Evolutionary conservation across 2,329 filamentous ascomycete genomes (phyloP).

Genomic region (Fusarium tupiense): DNA sequence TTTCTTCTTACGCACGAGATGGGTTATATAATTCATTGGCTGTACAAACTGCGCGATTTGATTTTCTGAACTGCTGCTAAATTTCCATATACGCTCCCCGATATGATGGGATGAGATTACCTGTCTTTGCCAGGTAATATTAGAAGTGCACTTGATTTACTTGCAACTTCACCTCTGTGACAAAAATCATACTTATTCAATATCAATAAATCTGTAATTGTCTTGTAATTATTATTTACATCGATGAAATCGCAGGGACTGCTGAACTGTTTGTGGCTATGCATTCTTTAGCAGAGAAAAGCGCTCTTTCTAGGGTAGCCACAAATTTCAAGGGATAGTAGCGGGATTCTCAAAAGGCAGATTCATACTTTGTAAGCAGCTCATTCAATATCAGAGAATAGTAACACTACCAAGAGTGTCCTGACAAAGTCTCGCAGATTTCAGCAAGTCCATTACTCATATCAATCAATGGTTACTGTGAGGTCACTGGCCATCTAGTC

Average conservation of each 20-base stretch:
- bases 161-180: rapidly evolving
- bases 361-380: background rate
- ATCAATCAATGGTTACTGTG: too few relatives aligned
- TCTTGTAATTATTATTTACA: rapidly evolving
- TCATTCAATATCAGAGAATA: background rate
- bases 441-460: background rate
- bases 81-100: rapidly evolving
- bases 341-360: background rate
- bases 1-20: background rate
- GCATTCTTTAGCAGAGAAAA: background rate
- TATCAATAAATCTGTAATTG: rapidly evolving
- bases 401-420: too few relatives aligned
- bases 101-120: rapidly evolving
- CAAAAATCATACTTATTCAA: rapidly evolving
- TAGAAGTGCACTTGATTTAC: rapidly evolving
- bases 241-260: background rate
- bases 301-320: background rate
- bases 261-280: background rate
- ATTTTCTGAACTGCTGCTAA: rapidly evolving
- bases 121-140: rapidly evolving
- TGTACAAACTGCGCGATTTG: rapidly evolving
- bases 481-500: rapidly evolving
- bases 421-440: too few relatives aligned
- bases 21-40: rapidly evolving
- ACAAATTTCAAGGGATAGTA: background rate